These are phyloP conservation scores for Alternaria panax DNA, from an alignment of 2,329 filamentous ascomycete species.

Conservation along the genomic window DNA sequence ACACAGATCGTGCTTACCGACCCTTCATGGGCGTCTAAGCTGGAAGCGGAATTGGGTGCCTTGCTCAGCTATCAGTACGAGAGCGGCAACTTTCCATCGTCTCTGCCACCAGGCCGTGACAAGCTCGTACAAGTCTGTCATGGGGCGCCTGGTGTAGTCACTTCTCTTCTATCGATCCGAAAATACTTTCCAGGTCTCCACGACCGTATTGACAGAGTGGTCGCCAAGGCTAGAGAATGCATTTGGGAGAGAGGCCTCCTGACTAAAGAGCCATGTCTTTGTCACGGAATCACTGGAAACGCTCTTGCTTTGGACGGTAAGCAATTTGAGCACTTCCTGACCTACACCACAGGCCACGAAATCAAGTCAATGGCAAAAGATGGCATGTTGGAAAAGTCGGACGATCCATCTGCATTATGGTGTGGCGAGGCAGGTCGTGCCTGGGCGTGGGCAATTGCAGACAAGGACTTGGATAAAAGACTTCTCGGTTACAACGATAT, in stretches of 20 bases:
- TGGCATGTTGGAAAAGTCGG: constrained; percentile 60
- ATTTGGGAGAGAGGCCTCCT: constrained; percentile 66
- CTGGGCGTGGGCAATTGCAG: constrained; percentile 57
- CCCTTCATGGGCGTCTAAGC: constrained; percentile 60
- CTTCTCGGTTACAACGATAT: constrained; percentile 61
- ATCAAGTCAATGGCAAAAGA: constrained; percentile 63
- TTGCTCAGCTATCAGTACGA: constrained; percentile 67
- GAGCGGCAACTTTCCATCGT: constrained; percentile 70
- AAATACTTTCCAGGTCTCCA: constrained; percentile 64
- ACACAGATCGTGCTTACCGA: constrained; percentile 71
- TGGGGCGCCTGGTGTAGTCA: constrained; percentile 69
- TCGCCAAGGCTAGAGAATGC: constrained; percentile 61
- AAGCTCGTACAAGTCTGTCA: constrained; percentile 71
- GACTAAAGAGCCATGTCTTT: constrained; percentile 70
- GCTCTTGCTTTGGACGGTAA: constrained; percentile 63
- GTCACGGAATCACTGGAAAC: constrained; percentile 71
- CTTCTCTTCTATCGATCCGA: constrained; percentile 64
- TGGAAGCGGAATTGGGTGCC: constrained; percentile 62
- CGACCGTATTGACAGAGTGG: constrained; percentile 61
- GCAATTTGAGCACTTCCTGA: constrained; percentile 65
- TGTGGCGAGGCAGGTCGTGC: constrained; percentile 59
- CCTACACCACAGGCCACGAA: constrained; percentile 64
- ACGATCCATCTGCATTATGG: constrained; percentile 59
- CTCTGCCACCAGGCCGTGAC: constrained; percentile 58
- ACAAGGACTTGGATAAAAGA: constrained; percentile 56